Percentiles rank a stretch among this genome's conserved stretches.
Conservation (phyloP, 2,329 filamentous ascomycete species). For the Colletotrichum lentis region DNA sequence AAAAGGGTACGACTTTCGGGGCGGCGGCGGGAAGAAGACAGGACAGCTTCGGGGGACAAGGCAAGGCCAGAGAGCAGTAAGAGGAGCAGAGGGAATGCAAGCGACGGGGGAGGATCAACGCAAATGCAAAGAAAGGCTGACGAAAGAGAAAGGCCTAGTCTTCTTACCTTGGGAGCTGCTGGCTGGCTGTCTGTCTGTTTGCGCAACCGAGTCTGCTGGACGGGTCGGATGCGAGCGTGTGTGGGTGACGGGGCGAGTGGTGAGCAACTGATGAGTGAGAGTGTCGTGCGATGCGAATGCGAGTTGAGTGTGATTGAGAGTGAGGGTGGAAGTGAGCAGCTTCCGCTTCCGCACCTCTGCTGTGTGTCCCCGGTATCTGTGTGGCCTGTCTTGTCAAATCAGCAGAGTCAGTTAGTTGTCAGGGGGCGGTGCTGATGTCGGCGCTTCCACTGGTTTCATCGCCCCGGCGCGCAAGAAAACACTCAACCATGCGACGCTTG, state of each 20-base stretch:
- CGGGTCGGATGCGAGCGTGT: neutral
- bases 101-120: constrained; percentile 6
- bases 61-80: neutral
- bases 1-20: constrained; percentile 39
- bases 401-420: constrained; percentile 14
- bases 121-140: constrained; percentile 10
- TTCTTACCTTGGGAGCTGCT: constrained; percentile 35
- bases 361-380: neutral
- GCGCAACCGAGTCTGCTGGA: constrained; percentile 7
- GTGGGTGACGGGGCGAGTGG: constrained; percentile 9
- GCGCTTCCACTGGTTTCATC: constrained; percentile 33
- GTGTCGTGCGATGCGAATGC: constrained; percentile 6
- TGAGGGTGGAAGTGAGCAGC: neutral
- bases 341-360: neutral
- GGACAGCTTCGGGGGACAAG: constrained; percentile 22
- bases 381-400: constrained; percentile 5
- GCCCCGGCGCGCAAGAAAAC: constrained; percentile 6
- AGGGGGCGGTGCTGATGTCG: constrained; percentile 21
- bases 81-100: constrained; percentile 1
- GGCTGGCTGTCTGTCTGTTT: neutral
- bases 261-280: neutral
- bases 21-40: constrained; percentile 21
- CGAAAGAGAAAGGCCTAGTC: constrained; percentile 24
- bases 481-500: constrained; percentile 10
- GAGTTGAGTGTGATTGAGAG: neutral